A percentile compares a stretch with the other conserved stretches of the same genome.
Evolutionary conservation across 2,329 filamentous ascomycete genomes (phyloP).

Genomic region (Clonostachys rosea): DNA sequence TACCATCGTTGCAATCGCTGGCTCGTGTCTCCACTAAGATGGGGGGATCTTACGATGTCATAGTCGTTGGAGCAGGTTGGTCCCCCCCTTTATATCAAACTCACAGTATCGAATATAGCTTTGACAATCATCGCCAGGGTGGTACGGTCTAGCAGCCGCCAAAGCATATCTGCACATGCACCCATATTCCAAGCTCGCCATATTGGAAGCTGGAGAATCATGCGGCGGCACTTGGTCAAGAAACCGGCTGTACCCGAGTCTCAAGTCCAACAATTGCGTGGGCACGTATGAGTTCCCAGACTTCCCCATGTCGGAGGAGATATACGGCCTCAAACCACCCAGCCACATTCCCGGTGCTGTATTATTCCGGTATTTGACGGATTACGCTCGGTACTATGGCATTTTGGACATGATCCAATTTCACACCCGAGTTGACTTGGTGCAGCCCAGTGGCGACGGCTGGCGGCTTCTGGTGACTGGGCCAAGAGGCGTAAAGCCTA

Average conservation of each 20-base stretch:
- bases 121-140: slow-evolving; percentile 12
- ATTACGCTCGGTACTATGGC: slow-evolving; percentile 36
- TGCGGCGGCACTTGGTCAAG: slow-evolving; percentile 68
- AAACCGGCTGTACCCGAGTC: slow-evolving; percentile 60
- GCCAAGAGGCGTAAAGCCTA: not conserved
- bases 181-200: slow-evolving; percentile 45
- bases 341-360: slow-evolving; percentile 42
- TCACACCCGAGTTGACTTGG: slow-evolving; percentile 28
- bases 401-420: slow-evolving; percentile 33
- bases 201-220: slow-evolving; percentile 48
- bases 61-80: slow-evolving; percentile 15
- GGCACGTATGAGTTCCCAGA: slow-evolving; percentile 72
- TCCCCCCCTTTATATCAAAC: not conserved
- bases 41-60: slow-evolving; percentile 10
- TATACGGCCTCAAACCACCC: slow-evolving; percentile 38
- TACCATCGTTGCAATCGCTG: too few relatives aligned
- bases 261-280: slow-evolving; percentile 71
- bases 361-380: slow-evolving; percentile 40
- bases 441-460: slow-evolving; percentile 15
- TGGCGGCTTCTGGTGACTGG: slow-evolving; percentile 11
- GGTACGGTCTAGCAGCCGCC: slow-evolving; percentile 53
- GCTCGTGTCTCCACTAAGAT: not conserved
- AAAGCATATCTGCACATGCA: slow-evolving; percentile 58
- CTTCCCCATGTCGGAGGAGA: slow-evolving; percentile 60
- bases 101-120: too few relatives aligned